A percentile compares a stretch with the other conserved stretches of the same genome.
Evolutionary conservation across 2,329 filamentous ascomycete genomes (phyloP).

Genomic region (Penicillium sp.): DNA sequence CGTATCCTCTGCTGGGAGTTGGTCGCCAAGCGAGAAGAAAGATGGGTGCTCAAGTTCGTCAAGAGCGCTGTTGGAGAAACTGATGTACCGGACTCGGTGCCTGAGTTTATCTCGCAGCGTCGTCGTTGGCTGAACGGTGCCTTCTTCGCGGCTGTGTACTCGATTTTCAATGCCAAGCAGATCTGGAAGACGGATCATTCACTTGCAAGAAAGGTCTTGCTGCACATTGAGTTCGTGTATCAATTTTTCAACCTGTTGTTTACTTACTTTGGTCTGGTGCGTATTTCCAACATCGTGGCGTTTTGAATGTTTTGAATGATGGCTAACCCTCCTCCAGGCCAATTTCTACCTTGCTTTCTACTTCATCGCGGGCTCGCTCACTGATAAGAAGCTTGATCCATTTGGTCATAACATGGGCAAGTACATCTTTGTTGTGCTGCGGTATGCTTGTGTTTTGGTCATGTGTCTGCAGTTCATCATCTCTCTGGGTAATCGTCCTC

Average conservation of each 20-base stretch:
- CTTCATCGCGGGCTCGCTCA: constrained; percentile 90
- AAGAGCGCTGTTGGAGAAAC: constrained; percentile 96
- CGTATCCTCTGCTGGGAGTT: constrained; percentile 98
- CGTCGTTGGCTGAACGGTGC: constrained; percentile 97
- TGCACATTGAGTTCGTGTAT: constrained; percentile 95
- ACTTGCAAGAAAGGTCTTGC: constrained; percentile 79
- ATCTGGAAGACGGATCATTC: constrained; percentile 94
- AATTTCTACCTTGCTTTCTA: constrained; percentile 99
- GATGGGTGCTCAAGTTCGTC: constrained; percentile 98
- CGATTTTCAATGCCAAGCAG: constrained; percentile 89
- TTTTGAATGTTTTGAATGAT: not conserved
- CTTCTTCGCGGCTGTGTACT: constrained; percentile 98
- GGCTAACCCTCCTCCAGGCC: constrained; percentile 52
- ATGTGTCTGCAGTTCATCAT: constrained; percentile 96
- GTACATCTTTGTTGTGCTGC: constrained; percentile 81
- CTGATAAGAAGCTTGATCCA: constrained; percentile 77
- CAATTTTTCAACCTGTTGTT: constrained; percentile 91
- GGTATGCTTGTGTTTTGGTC: constrained; percentile 81
- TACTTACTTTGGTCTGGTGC: constrained; percentile 87
- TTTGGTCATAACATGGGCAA: constrained; percentile 85
- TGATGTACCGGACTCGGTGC: constrained; percentile 91
- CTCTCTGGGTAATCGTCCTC: constrained; percentile 91
- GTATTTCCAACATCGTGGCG: constrained; percentile 13
- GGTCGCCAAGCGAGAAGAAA: constrained; percentile 89
- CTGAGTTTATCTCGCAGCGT: constrained; percentile 96